phyloP scores from a whole-genome alignment of 2,329 filamentous ascomycete genomes.

The Trichophyton equinum region DNA sequence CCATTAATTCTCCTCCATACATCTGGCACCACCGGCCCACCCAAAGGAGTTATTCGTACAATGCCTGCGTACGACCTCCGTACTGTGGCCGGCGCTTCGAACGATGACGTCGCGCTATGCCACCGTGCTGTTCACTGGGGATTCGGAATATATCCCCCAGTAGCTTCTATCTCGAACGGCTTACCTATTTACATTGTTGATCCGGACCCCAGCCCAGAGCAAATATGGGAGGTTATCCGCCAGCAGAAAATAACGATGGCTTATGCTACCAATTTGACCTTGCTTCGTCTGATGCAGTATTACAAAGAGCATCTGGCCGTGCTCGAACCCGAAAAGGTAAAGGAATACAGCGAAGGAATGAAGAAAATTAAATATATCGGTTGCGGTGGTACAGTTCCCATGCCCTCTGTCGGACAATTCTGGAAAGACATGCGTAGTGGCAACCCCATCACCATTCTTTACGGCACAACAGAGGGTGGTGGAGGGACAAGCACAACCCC shows the following conservation, averaged over 20 bases:
- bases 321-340: neutral
- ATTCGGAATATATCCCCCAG: neutral
- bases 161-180: constrained; percentile 2
- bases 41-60: constrained; percentile 30
- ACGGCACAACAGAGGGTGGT: constrained; percentile 3
- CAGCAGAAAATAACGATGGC: neutral
- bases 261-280: neutral
- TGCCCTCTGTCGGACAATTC: constrained; percentile 1
- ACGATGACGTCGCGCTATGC: neutral
- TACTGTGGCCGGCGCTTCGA: neutral
- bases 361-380: constrained; percentile 1
- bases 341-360: constrained; percentile 6
- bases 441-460: neutral
- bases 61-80: neutral
- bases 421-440: constrained; percentile 2
- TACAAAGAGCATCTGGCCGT: constrained; percentile 8
- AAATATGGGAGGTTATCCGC: constrained; percentile 1
- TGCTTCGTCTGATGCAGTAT: constrained; percentile 8
- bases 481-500: neutral
- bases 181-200: constrained; percentile 2
- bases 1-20: constrained; percentile 33
- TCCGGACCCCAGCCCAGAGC: neutral
- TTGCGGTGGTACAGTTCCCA: constrained; percentile 1
- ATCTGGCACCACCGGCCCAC: constrained; percentile 34
- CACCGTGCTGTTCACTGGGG: constrained; percentile 7